Base-by-base conservation (phyloP, 164 flowering plant genomes). In the Amborella trichopoda region DNA sequence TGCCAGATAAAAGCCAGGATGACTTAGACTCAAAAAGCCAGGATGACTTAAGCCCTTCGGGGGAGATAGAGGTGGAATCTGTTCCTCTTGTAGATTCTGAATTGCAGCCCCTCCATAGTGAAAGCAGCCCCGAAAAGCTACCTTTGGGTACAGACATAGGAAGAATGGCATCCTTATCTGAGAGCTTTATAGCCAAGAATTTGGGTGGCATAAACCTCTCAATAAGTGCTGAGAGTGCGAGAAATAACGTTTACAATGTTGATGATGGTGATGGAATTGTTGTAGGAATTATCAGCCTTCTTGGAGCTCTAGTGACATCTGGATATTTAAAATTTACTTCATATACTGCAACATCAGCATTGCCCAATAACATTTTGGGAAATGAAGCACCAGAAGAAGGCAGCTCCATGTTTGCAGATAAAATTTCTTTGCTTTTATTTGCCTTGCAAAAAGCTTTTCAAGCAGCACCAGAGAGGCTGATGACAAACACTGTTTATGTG, bases 401-500 rank as follows among this genome's bases (percentile, higher is more conserved):
- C 30, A 73, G 84, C 34, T 71, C 77, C 18, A 87, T 91, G 99
- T 82, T 82, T 68, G 83, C 77, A 54, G 99, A 87, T 66, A 91
- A 76, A 69, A 77, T 91, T 62, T 68, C 91, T 49, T 83, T 91
- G 50, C 63, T 87, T 22, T 83, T 78, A 53, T 91, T 80, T 77
- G 88, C 95, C 51, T 62, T 91, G 44, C 93, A 80, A 44, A 91
- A 76, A 69, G 96, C 86, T 62, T 83, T 91, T 50, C 96, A 87
- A 69, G 94, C 95, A 16, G 95, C 95, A 60, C 96, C 99, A 22
- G 76, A 73, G 51, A 76, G 95, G 69, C 91, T 91, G 23, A 63
- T 91, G 94, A 87, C 99, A 27, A 54, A 53, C 65, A 79, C 71
- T 47, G 80, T 76, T 0, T 91, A 82, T 65, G 77, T 78, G 45